These are phyloP conservation scores for Letharia columbiana DNA, from an alignment of 495 filamentous ascomycete genomes.

Conservation along the genomic window DNA sequence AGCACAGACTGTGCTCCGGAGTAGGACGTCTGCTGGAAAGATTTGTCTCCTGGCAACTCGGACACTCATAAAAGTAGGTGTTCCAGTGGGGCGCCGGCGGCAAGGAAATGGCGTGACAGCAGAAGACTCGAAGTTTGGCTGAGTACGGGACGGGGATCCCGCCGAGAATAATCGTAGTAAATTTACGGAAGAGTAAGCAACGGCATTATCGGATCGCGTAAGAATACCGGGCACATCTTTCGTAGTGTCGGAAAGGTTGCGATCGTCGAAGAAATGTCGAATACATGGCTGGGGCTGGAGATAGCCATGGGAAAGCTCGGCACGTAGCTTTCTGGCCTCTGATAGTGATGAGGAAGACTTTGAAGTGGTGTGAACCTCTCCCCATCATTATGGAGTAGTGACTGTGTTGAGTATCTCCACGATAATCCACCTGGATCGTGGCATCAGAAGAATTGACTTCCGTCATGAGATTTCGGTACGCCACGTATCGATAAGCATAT, in stretches of 20 bases:
- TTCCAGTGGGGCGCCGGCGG: not conserved
- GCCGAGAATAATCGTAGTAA: not conserved
- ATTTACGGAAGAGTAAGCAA: not conserved
- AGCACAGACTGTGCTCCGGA: not conserved
- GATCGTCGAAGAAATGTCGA: not conserved
- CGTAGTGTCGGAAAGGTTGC: too few species aligned
- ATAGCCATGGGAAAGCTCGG: not conserved
- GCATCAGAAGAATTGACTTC: not conserved
- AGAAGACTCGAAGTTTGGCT: not conserved
- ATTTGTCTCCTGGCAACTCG: not conserved
- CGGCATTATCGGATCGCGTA: not conserved
- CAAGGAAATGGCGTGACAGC: not conserved
- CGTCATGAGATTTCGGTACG: not conserved
- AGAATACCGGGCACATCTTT: not conserved
- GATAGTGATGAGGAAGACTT: not conserved
- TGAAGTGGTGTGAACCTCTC: not conserved
- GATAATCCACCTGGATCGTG: not conserved
- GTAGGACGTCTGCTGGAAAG: not conserved
- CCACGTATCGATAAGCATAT: too few species aligned
- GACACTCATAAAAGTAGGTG: not conserved
- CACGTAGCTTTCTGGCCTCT: not conserved
- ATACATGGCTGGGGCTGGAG: not conserved
- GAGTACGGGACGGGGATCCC: not conserved
- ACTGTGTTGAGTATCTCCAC: not conserved
- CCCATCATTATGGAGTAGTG: not conserved